Base-by-base conservation (phyloP, 805 yeast genomes). In the Kurtzmaniella fragi region DNA sequence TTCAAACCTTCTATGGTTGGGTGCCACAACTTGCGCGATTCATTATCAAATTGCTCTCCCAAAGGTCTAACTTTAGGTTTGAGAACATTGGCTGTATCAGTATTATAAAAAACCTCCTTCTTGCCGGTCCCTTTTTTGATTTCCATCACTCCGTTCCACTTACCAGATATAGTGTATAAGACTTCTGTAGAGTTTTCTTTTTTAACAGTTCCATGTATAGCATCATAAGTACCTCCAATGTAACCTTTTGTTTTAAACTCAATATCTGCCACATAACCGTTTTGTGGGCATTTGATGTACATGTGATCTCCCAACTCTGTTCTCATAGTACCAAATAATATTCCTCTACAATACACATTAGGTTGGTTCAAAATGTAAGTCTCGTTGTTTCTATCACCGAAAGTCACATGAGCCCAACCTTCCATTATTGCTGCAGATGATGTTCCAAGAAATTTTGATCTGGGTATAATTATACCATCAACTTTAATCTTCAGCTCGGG, bases 341-440 rank as follows among this genome's bases (percentile, higher is more conserved):
- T 86, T 38, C 97, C 97, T 49, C 98, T 75, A 8, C 95, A 95
- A 51, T 93, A 93, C 67, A 91, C 80, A 57, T 93, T 93, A 42
- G 99, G 99, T 61, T 93, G 98, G n/a, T 89, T 82, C 56, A 93
- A 68, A 9, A 82, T 75, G 62, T 89, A 93, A 39, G 71, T 70
- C 57, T 91, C 99, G 46, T 78, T 78, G 29, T 59, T 58, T 17
- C 75, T 68, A 49, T 84, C 84, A 34, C 80, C 69, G 44, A 91
- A 77, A 31, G 84, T 76, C 14, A 90, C 62, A 35, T 76, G 79
- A 1, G 87, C 91, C 41, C 75, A 56, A 15, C 99, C 99, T 50
- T 90, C 96, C 99, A 93, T 93, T 59, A 93, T 78, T 1, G 96
- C 95, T 15, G 98, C 99, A 0, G 96, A 90, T 2, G 96, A 88